Conservation (phyloP, 495 filamentous ascomycete species). For the Pyronema omphalodes region DNA sequence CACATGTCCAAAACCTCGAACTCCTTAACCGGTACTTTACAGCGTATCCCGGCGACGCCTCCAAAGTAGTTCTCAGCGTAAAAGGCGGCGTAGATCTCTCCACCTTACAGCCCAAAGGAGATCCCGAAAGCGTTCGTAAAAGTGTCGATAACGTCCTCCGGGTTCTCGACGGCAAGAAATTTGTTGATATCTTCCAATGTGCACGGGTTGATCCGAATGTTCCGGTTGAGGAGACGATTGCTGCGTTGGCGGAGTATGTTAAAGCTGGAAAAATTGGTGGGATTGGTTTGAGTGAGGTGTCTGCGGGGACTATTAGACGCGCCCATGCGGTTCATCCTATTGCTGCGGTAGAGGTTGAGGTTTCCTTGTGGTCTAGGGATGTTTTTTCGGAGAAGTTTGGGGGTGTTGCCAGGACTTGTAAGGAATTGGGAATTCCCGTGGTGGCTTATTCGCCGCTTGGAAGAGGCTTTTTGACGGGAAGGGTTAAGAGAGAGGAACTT, state of each 20-base stretch:
- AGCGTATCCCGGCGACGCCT: constrained; percentile 47
- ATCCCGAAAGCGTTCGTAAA: constrained; percentile 40
- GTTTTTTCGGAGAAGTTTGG: constrained; percentile 27
- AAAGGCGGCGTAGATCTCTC: constrained; percentile 38
- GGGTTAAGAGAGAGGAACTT: constrained; percentile 45
- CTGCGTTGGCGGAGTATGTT: constrained; percentile 40
- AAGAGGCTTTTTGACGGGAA: constrained; percentile 35
- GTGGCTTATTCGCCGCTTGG: constrained; percentile 32
- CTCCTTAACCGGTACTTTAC: constrained; percentile 48
- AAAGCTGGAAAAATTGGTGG: constrained; percentile 60
- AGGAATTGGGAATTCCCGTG: constrained; percentile 31
- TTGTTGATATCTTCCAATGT: constrained; percentile 63
- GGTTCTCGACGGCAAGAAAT: constrained; percentile 53
- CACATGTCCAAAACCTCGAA: constrained; percentile 44
- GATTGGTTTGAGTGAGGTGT: constrained; percentile 55
- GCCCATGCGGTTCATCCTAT: constrained; percentile 53
- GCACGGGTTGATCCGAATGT: constrained; percentile 26
- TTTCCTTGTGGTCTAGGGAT: constrained; percentile 46
- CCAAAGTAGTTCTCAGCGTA: constrained; percentile 45
- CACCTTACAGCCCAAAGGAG: constrained; percentile 34
- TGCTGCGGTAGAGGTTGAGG: constrained; percentile 57
- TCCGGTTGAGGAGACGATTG: constrained; percentile 29
- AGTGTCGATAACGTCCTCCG: constrained; percentile 49
- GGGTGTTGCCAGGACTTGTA: constrained; percentile 3
- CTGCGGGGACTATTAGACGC: constrained; percentile 51